These are phyloP conservation scores for Nicotiana tabacum DNA, from an alignment of 257 asterid genomes.

Conservation along the genomic window DNA sequence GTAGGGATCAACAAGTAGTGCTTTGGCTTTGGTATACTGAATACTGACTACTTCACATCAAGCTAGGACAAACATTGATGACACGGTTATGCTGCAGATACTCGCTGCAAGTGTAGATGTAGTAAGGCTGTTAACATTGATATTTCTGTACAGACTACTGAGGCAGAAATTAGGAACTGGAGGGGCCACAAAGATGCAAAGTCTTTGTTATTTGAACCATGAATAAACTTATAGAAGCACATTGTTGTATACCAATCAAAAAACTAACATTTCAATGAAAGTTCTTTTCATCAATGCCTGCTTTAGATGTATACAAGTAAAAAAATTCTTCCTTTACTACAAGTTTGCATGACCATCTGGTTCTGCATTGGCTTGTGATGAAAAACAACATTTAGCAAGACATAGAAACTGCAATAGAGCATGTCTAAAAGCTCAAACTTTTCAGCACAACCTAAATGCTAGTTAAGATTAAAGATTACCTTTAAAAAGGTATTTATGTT, in stretches of 20 bases:
- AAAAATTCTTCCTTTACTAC: neutral
- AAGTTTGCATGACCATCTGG: neutral
- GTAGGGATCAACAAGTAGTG: neutral
- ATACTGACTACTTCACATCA: neutral
- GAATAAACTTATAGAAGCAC: neutral
- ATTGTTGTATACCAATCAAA: neutral
- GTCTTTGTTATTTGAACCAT: neutral
- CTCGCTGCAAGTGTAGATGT: slow-evolving; percentile 3
- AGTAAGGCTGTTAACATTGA: neutral
- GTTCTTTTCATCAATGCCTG: neutral
- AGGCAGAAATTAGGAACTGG: neutral
- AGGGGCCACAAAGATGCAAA: neutral
- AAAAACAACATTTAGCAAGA: neutral
- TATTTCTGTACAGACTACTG: slow-evolving; percentile 7
- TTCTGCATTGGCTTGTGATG: neutral
- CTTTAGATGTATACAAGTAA: neutral
- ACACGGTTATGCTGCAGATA: neutral
- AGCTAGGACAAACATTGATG: neutral
- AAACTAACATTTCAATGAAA: neutral
- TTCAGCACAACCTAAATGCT: neutral
- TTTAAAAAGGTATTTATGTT: neutral
- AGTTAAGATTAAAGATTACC: neutral
- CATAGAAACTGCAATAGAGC: neutral
- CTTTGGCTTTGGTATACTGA: neutral
- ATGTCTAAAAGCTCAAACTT: neutral